These are phyloP conservation scores for Ophiostoma montium DNA, from an alignment of 2,329 filamentous ascomycete genomes.

Conservation along the genomic window DNA sequence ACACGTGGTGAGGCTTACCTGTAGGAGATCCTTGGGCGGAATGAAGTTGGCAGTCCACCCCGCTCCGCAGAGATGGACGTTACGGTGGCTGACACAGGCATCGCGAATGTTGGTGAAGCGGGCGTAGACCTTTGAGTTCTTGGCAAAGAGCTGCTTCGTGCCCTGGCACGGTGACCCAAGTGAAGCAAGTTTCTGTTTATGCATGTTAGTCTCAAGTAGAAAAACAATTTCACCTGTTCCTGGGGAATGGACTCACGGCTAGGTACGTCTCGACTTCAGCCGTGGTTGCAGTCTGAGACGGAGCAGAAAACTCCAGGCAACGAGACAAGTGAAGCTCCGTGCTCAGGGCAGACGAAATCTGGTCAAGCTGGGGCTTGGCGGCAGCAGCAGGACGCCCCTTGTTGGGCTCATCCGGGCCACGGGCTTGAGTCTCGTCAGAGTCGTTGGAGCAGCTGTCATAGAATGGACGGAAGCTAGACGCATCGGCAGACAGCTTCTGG, in stretches of 20 bases:
- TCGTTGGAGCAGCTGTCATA: constrained; percentile 15
- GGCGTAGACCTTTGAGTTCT: constrained; percentile 33
- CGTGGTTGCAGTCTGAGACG: constrained; percentile 17
- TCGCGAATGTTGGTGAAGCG: constrained; percentile 48
- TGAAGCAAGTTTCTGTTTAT: constrained; percentile 26
- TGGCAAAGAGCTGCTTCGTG: constrained; percentile 22
- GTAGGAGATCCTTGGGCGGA: constrained; percentile 28
- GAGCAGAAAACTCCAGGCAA: constrained; percentile 26
- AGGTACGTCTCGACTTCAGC: constrained; percentile 30
- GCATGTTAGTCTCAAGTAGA: constrained; percentile 9
- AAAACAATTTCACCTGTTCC: too few species aligned
- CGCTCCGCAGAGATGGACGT: constrained; percentile 27
- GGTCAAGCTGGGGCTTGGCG: constrained; percentile 11
- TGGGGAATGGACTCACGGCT: constrained; percentile 23
- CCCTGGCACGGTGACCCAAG: constrained; percentile 24
- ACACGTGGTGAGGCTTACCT: constrained; percentile 17
- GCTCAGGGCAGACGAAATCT: constrained; percentile 27
- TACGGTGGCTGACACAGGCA: constrained; percentile 35
- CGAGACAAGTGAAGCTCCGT: constrained; percentile 31
- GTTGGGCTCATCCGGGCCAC: constrained; percentile 4
- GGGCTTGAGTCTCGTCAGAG: constrained; percentile 9
- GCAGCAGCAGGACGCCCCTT: constrained; percentile 10
- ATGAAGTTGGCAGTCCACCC: constrained; percentile 35
- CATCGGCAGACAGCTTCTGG: constrained; percentile 48
- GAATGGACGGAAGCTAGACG: constrained; percentile 45